These are phyloP conservation scores for Zoysia pacifica DNA, from an alignment of 176 grass and related monocot genomes.

Conservation along the genomic window DNA sequence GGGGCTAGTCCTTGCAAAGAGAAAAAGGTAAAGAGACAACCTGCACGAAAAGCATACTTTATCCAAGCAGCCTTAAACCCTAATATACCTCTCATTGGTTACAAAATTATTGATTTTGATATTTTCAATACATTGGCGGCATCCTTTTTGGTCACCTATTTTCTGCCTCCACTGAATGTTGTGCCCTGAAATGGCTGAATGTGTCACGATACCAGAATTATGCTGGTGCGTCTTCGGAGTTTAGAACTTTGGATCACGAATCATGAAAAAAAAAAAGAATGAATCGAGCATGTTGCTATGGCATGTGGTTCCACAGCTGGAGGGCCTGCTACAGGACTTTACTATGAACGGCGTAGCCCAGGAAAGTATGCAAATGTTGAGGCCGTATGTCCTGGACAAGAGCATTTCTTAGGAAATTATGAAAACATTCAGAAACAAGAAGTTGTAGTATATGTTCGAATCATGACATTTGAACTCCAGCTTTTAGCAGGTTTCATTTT, in stretches of 20 bases:
- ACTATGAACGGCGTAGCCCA: too few relatives aligned
- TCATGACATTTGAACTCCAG: background rate
- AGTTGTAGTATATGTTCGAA: too few relatives aligned
- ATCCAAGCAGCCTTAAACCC: background rate
- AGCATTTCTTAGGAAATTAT: too few relatives aligned
- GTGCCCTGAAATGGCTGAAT: background rate
- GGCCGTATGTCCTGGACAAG: too few relatives aligned
- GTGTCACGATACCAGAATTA: background rate
- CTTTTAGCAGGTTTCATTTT: background rate
- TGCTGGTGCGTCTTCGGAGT: too few relatives aligned
- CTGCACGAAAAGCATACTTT: constrained; percentile 8
- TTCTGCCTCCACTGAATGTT: background rate
- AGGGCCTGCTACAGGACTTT: too few relatives aligned
- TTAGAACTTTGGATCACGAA: too few relatives aligned
- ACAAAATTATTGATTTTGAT: background rate
- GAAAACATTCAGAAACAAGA: too few relatives aligned
- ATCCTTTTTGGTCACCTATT: background rate
- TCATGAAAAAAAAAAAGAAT: too few relatives aligned
- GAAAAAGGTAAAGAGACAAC: background rate
- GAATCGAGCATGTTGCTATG: too few relatives aligned
- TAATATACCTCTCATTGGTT: background rate
- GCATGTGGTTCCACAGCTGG: too few relatives aligned
- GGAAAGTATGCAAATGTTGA: too few relatives aligned
- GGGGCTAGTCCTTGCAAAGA: background rate
- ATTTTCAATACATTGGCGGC: background rate